Evolutionary conservation across 2,329 filamentous ascomycete genomes (phyloP), one percentile per base, ranked within the genome.

Genomic region (Diaporthe caulivora): DNA sequence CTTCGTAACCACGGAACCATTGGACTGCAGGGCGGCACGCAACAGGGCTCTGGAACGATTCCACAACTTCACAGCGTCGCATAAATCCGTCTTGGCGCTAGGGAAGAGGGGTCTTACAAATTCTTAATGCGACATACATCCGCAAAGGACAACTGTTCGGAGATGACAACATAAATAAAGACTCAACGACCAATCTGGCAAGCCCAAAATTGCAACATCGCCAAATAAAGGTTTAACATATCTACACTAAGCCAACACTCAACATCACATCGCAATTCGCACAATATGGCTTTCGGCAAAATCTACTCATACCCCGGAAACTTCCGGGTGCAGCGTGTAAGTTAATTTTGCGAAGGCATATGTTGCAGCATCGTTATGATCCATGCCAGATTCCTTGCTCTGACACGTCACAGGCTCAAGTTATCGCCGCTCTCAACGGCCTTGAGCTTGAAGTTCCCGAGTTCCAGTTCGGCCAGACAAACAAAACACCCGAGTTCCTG

Each of bases 401-500:
- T 70, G n/a, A 70, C 51, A 44, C 8, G 2, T 29, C 4, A 3
- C 74, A 85, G 83, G 80, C 78, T 24, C 78, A 80, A 76, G 79
- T 82, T 55, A 72, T 81, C 24, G 84, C 82, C 17, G 80, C 78
- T 13, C 49, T 86, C 58, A 87, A 86, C 74, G 82, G 80, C 68
- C 80, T 85, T 60, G 80, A 83, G 58, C 64, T 85, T n/a, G 72
- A 80, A 11, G 4, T 79, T 9, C 79, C 81, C n/a, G 80, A 80
- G 73, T 88, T 87, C 79, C 73, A 79, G 53, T 82, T 86, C 76
- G 78, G 80, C 71, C 79, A 81, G 62, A 83, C 82, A 74, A 88
- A 87, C 81, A 78, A 78, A 55, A 81, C 80, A n/a, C 80, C 84
- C 4, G 85, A 86, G 5, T 89, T 84, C 80, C 79, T 86, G 18